phyloP scores from a whole-genome alignment of 805 yeast species.

The Metschnikowia lochheadii region DNA sequence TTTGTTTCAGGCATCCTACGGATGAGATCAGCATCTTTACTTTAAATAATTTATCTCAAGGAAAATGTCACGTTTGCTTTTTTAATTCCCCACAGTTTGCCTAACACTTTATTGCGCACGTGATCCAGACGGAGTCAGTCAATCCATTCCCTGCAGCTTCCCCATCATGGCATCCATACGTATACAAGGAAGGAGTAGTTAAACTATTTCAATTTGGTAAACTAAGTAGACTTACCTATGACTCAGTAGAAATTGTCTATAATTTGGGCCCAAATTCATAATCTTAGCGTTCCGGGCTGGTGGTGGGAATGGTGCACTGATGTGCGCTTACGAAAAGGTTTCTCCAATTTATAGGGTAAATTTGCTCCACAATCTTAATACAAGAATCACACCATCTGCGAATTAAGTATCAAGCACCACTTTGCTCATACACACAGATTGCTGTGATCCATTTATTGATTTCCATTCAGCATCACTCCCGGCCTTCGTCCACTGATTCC shows the following conservation, averaged over 20 bases:
- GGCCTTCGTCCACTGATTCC: slow-evolving; percentile 4
- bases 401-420: slow-evolving; percentile 6
- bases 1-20: neutral
- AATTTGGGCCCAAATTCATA: neutral
- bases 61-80: neutral
- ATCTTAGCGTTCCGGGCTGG: neutral
- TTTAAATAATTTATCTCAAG: neutral
- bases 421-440: neutral
- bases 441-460: neutral
- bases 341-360: slow-evolving; percentile 10
- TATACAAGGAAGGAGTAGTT: neutral
- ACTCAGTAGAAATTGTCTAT: neutral
- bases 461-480: slow-evolving; percentile 1
- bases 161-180: neutral
- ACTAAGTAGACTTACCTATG: too few species aligned
- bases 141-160: neutral
- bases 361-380: slow-evolving; percentile 7
- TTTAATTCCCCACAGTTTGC: slow-evolving; percentile 13
- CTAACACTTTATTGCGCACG: slow-evolving; percentile 6
- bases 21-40: neutral
- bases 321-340: slow-evolving; percentile 15
- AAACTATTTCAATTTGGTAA: too few species aligned
- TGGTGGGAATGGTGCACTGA: slow-evolving; percentile 12
- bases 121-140: slow-evolving; percentile 10
- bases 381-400: slow-evolving; percentile 10